Conservation (phyloP, 495 filamentous ascomycete genomes). For the Daldinia caldariorum region DNA sequence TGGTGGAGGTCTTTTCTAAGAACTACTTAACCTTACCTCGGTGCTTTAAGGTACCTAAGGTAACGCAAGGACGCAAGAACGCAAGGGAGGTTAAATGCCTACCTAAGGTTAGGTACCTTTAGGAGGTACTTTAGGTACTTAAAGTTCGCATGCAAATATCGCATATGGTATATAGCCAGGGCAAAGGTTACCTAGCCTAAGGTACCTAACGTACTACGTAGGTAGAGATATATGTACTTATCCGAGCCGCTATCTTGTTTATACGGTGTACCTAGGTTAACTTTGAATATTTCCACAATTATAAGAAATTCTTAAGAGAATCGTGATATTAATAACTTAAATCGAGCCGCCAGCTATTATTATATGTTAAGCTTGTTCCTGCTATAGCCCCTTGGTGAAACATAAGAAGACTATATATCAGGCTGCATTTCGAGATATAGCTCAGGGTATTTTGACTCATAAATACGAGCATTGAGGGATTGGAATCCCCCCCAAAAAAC, state of each 20-base stretch:
- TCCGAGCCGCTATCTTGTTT: conserved; percentile 25
- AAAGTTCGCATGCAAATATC: conserved; percentile 26
- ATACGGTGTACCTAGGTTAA: too few relatives aligned
- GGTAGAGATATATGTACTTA: conserved; percentile 37
- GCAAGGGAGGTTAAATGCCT: too few relatives aligned
- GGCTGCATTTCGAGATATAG: conserved; percentile 18
- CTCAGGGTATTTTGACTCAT: conserved; percentile 20
- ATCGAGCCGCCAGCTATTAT: conserved; percentile 15
- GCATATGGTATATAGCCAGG: conserved; percentile 9
- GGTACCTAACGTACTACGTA: not conserved
- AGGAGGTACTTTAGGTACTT: not conserved
- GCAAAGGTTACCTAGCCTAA: too few relatives aligned
- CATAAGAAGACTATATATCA: not conserved
- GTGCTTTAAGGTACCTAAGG: too few relatives aligned
- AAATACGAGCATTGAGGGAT: not conserved
- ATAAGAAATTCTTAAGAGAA: conserved; percentile 35
- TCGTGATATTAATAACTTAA: conserved; percentile 32
- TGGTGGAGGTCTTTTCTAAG: too few relatives aligned
- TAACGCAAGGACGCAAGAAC: too few relatives aligned
- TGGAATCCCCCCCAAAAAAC: not conserved
- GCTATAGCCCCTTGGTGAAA: not conserved
- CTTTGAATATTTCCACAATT: conserved; percentile 34
- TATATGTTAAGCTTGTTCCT: not conserved
- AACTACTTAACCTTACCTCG: not conserved
- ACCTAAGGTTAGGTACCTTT: too few relatives aligned